Base-by-base conservation (phyloP, 2,329 filamentous ascomycete species). In the Hypoxylon sp. region DNA sequence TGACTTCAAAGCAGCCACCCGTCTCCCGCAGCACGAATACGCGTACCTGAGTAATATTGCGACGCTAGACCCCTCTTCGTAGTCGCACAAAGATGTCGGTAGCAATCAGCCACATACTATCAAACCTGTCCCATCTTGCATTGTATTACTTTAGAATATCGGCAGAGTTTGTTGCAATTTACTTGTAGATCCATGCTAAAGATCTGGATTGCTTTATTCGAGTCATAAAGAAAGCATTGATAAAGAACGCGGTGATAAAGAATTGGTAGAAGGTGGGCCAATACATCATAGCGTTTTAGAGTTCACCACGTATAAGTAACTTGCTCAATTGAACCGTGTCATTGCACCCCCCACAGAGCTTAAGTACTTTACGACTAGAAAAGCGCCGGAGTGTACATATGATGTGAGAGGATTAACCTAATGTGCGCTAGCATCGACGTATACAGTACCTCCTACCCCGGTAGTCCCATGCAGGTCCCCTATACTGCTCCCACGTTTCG, bases 1-100 rank as follows among this genome's bases (percentile, higher is more conserved):
- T 49, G 23, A 49, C 32, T 19, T 32, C 32, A 13, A 51, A 58
- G 65, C 60, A 67, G 65, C 60, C 56, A 67, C 56, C 65, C 60
- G 60, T 38, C 21, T 45, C 45, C 45, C 14, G 28, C 43, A 49
- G 46, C 46, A 30, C 3, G 17, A 7, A 28, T 58, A 58, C 55
- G 56, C 23, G 34, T 49, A 53, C 34, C 34, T 49, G 30, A 34
- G 19, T 34, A 10, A 14, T 43, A 58, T 49, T 57, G 23, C 48
- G 43, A 55, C 45, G 38, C 41, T 43, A 56, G 30, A 49, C 41
- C 56, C 58, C 52, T 51, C 51, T 51, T 11, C 34, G 30, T 41
- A 23, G 46, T 36, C 38, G 55, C 23, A 34, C 52, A 64, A 19
- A 50, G 11, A 36, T 23, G 41, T 32, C 36, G 49, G 45, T 41